Evolutionary conservation across 1,284 basidiomycete species (phyloP).

Genomic region (Hemileia vastatrix): DNA sequence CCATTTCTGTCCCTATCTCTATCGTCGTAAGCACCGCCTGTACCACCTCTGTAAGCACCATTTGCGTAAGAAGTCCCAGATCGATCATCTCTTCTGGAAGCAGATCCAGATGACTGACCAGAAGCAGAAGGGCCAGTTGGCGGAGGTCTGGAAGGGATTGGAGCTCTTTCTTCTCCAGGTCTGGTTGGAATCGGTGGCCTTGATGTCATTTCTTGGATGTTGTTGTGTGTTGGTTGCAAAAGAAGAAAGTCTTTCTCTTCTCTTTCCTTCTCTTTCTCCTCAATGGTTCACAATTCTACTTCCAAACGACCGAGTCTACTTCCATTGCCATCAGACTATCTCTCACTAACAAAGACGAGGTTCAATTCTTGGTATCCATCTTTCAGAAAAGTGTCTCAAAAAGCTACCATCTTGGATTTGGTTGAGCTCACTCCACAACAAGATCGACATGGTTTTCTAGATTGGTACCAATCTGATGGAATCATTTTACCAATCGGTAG

Average conservation of each 20-base stretch:
- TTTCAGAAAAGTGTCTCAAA: too few species aligned
- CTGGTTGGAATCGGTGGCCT: neutral
- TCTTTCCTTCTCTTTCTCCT: neutral
- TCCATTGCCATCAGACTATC: too few species aligned
- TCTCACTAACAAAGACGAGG: too few species aligned
- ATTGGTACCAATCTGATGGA: too few species aligned
- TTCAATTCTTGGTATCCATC: too few species aligned
- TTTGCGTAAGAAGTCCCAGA: neutral
- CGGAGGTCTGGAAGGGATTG: neutral
- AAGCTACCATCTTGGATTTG: too few species aligned
- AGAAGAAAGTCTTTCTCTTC: neutral
- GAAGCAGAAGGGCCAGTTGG: neutral
- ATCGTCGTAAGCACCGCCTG: conserved; percentile 25
- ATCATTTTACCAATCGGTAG: too few species aligned
- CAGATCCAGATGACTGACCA: neutral
- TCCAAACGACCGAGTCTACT: too few species aligned
- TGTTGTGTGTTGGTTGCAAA: neutral
- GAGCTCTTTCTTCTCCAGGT: neutral
- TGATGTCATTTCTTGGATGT: neutral
- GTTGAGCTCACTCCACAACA: too few species aligned
- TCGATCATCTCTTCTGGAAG: neutral
- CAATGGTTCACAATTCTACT: neutral
- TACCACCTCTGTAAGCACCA: too few species aligned
- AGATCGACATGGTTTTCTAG: too few species aligned
- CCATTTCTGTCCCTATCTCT: conserved; percentile 25